phyloP scores from a whole-genome alignment of 2,329 filamentous ascomycete genomes.

The Sporothrix schenckii region DNA sequence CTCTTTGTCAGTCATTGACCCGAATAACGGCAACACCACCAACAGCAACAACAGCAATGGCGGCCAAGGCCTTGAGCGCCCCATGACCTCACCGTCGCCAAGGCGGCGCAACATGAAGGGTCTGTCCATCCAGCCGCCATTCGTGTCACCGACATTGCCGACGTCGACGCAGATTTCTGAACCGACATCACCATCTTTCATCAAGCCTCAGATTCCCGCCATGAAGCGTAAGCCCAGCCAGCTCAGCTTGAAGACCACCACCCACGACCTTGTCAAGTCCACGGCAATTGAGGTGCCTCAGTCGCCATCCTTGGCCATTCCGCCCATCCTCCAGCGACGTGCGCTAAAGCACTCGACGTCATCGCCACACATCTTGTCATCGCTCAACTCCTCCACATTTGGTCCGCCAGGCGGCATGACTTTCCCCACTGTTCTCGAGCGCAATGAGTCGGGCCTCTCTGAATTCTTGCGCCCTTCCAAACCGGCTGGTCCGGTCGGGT shows the following conservation, averaged over 20 bases:
- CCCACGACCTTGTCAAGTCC: conserved; percentile 57
- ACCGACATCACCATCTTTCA: conserved; percentile 74
- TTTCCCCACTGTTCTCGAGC: conserved; percentile 62
- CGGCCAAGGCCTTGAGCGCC: conserved; percentile 49
- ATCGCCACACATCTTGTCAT: conserved; percentile 67
- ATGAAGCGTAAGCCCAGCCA: conserved; percentile 76
- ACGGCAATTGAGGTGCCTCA: conserved; percentile 58
- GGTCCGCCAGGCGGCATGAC: conserved; percentile 66
- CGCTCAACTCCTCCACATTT: conserved; percentile 61
- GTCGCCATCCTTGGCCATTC: conserved; percentile 53
- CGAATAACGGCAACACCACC: conserved; percentile 28
- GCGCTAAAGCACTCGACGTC: conserved; percentile 69
- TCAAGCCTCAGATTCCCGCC: conserved; percentile 73
- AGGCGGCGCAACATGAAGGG: conserved; percentile 82
- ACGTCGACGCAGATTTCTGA: conserved; percentile 58
- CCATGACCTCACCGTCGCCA: conserved; percentile 69
- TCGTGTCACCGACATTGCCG: conserved; percentile 52
- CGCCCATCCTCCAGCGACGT: conserved; percentile 63
- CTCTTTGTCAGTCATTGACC: conserved; percentile 49
- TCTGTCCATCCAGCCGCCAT: conserved; percentile 72
- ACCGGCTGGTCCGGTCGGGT: conserved; percentile 41
- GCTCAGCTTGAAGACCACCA: conserved; percentile 73
- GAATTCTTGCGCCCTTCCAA: conserved; percentile 59
- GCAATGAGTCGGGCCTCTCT: conserved; percentile 63
- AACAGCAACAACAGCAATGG: conserved; percentile 1